These are phyloP conservation scores for Candida dubliniensis DNA, from an alignment of 1,139 yeast species.

Conservation along the genomic window DNA sequence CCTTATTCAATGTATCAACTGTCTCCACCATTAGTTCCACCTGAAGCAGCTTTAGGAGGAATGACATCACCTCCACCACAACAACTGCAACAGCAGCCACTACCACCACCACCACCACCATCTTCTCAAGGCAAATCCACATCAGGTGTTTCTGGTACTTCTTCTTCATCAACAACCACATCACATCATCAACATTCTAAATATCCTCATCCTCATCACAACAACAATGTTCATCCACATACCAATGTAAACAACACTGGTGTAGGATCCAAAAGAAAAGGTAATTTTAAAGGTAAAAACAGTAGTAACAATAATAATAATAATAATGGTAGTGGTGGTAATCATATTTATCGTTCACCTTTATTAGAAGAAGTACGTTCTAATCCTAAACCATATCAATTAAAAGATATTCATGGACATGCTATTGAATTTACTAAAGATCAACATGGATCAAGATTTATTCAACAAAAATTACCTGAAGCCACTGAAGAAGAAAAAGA, in stretches of 20 bases:
- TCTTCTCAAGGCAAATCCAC: no score
- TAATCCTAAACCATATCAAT: slow-evolving; percentile 60
- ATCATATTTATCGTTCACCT: slow-evolving; percentile 70
- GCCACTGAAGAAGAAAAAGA: slow-evolving; percentile 74
- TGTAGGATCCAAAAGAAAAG: slow-evolving; percentile 1
- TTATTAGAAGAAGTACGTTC: slow-evolving; percentile 83
- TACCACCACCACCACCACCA: neutral
- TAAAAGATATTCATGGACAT: slow-evolving; percentile 81
- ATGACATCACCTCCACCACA: slow-evolving; percentile 14
- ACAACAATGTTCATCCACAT: no score
- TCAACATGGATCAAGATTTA: slow-evolving; percentile 95
- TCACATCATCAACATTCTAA: neutral
- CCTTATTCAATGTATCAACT: slow-evolving; percentile 48
- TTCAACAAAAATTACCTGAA: slow-evolving; percentile 78
- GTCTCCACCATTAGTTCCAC: slow-evolving; percentile 27
- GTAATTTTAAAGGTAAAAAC: slow-evolving; percentile 5
- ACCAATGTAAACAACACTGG: no score
- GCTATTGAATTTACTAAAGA: slow-evolving; percentile 92
- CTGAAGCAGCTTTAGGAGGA: slow-evolving; percentile 6
- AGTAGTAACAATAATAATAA: slow-evolving; percentile 10
- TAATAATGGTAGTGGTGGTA: slow-evolving; percentile 22
- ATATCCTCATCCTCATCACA: neutral
- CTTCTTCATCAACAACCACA: slow-evolving; percentile 8
- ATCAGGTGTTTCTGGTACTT: neutral
- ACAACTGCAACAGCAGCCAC: neutral